These are phyloP conservation scores for Fusarium armeniacum DNA, from an alignment of 2,329 filamentous ascomycete genomes.

Conservation along the genomic window DNA sequence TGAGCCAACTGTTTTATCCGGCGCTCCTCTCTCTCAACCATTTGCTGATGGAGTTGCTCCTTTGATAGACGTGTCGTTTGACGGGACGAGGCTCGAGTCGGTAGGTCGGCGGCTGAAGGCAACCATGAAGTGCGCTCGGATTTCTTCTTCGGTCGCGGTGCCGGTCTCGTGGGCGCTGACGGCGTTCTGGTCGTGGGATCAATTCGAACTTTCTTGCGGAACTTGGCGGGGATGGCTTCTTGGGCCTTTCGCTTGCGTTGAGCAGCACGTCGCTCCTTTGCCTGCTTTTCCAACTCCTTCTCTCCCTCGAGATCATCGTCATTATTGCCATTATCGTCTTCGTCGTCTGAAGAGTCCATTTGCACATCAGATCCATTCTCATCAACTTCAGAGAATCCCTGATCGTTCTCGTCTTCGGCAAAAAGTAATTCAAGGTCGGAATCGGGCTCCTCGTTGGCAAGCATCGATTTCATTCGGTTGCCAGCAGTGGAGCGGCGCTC, in stretches of 20 bases:
- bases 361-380: slow-evolving; percentile 80
- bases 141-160: slow-evolving; percentile 70
- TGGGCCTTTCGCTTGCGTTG: slow-evolving; percentile 86
- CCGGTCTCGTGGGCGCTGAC: slow-evolving; percentile 56
- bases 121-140: slow-evolving; percentile 72
- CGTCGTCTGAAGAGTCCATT: slow-evolving; percentile 87
- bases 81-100: slow-evolving; percentile 70
- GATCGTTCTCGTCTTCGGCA: slow-evolving; percentile 77
- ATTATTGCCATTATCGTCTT: slow-evolving; percentile 77
- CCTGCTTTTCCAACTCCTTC: slow-evolving; percentile 84
- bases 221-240: slow-evolving; percentile 77
- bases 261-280: slow-evolving; percentile 74
- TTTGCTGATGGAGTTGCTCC: slow-evolving; percentile 75
- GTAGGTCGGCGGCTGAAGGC: slow-evolving; percentile 66
- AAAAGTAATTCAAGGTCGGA: slow-evolving; percentile 81
- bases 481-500: slow-evolving; percentile 85
- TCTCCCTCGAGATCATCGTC: slow-evolving; percentile 86
- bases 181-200: slow-evolving; percentile 63
- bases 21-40: slow-evolving; percentile 79
- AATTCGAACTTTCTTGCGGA: slow-evolving; percentile 83
- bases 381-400: slow-evolving; percentile 77
- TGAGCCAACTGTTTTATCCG: slow-evolving; percentile 77
- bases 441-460: slow-evolving; percentile 80
- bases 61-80: slow-evolving; percentile 71
- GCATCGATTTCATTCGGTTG: slow-evolving; percentile 83